phyloP scores from a whole-genome alignment of 345 rosid species.

The Theobroma cacao region DNA sequence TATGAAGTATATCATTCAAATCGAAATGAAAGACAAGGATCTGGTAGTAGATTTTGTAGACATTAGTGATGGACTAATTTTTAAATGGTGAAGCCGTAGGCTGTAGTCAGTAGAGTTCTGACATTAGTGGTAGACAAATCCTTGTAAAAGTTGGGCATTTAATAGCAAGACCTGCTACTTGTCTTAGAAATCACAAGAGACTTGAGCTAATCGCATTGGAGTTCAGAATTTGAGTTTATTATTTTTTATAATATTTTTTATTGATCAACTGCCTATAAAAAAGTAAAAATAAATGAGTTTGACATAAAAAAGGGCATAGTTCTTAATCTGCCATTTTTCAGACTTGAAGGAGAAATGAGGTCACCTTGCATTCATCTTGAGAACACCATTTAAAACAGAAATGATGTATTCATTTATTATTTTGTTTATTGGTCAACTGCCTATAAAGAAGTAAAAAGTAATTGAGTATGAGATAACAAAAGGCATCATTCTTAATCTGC shows the following conservation, averaged over 20 bases:
- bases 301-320: not conserved
- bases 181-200: not conserved
- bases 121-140: too few species aligned
- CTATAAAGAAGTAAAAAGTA: not conserved
- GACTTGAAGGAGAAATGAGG: not conserved
- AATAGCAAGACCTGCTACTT: slow-evolving; percentile 1
- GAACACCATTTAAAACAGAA: not conserved
- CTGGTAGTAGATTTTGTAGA: not conserved
- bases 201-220: not conserved
- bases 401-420: not conserved
- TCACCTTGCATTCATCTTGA: not conserved
- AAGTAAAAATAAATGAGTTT: not conserved
- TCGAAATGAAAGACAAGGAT: slow-evolving; percentile 4
- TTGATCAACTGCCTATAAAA: not conserved
- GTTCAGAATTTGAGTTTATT: not conserved
- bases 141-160: not conserved
- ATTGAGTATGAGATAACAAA: not conserved
- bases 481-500: not conserved
- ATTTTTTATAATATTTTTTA: not conserved
- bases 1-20: not conserved
- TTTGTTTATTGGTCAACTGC: not conserved
- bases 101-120: not conserved
- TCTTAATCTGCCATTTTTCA: not conserved
- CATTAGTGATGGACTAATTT: not conserved
- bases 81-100: not conserved